Evolutionary conservation across 345 rosid species (phyloP), one percentile per base, ranked within the genome.

Genomic region (Viola odorata): DNA sequence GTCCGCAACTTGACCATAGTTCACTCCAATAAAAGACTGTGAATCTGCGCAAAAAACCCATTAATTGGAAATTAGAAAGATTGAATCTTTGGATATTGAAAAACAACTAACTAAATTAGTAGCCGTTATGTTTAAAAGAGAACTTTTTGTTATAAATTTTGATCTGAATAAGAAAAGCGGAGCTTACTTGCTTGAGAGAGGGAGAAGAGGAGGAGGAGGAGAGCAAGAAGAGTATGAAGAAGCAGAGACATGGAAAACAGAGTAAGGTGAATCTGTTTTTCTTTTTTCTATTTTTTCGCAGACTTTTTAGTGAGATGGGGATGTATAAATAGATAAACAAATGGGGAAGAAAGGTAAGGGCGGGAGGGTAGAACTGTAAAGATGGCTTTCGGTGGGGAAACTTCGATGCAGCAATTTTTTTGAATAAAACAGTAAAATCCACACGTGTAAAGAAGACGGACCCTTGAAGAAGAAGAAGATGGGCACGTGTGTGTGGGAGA

Each of bases 1-100:
- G 73, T 91, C 84, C 12, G 98, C 95, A 38, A 89, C 83, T 69
- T 85, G 87, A 12, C 98, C 98, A 62, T 89, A 91, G 78, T 89
- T 91, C 41, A 87, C 87, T 37, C 95, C 96, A 42, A 91, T 75
- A 76, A 86, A 91, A 3, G 95, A 64, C 66, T 91, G 81, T 45
- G 91, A 75, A 37, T 73, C 98, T 91, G 80, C 41, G 8, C 5
- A 58, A 23, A 9, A 16, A 12, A 9, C 10, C 39, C 41, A 12
- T 54, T 8, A 54, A 12, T 36, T 3, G 0, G 4, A 37, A 4
- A 4, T 3, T 23, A 12, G 4, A 53, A 16, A 12, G 9, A 44
- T 12, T 48, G 7, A 16, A 14, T 2, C 11, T 17, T 57, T 5
- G 9, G 16, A 37, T 36, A 37, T 23, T 3, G 23, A 32, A 36